Evolutionary conservation across 2,329 filamentous ascomycete species (phyloP).

Genomic region (Venturia pyrina): DNA sequence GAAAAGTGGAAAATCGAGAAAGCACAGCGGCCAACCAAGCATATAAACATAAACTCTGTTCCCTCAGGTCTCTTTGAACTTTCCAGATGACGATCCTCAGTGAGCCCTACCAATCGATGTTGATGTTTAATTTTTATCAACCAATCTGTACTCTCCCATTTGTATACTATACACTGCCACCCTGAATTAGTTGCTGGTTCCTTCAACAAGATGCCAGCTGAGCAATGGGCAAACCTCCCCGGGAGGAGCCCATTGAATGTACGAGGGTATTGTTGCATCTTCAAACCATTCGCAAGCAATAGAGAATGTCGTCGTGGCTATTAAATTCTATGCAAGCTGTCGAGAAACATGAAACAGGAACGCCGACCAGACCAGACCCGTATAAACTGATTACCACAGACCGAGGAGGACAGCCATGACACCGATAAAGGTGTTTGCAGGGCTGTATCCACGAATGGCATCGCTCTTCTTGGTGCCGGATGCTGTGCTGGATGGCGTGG

Average conservation of each 20-base stretch:
- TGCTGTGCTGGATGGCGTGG: slow-evolving; percentile 21
- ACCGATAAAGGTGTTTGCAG: slow-evolving; percentile 32
- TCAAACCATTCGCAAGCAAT: background rate
- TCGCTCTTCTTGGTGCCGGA: slow-evolving; percentile 22
- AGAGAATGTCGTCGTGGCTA: background rate
- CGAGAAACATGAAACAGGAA: background rate
- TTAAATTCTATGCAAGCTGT: slow-evolving; percentile 12
- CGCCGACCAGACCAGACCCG: slow-evolving; percentile 8
- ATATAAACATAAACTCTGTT: background rate
- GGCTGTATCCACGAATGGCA: slow-evolving; percentile 31
- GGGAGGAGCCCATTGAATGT: background rate
- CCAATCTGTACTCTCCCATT: background rate
- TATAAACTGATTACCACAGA: slow-evolving; percentile 28
- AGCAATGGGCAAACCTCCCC: slow-evolving; percentile 1
- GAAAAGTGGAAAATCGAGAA: background rate
- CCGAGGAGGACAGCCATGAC: slow-evolving; percentile 38
- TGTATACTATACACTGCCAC: background rate
- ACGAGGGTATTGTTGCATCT: background rate
- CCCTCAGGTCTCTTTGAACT: background rate
- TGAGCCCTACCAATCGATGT: background rate
- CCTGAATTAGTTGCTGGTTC: background rate
- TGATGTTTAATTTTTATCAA: background rate
- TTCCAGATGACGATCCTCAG: background rate
- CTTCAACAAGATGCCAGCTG: background rate
- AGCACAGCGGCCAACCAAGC: background rate